Base-by-base conservation (phyloP, 2,329 filamentous ascomycete species). In the Peltaster fructicola region DNA sequence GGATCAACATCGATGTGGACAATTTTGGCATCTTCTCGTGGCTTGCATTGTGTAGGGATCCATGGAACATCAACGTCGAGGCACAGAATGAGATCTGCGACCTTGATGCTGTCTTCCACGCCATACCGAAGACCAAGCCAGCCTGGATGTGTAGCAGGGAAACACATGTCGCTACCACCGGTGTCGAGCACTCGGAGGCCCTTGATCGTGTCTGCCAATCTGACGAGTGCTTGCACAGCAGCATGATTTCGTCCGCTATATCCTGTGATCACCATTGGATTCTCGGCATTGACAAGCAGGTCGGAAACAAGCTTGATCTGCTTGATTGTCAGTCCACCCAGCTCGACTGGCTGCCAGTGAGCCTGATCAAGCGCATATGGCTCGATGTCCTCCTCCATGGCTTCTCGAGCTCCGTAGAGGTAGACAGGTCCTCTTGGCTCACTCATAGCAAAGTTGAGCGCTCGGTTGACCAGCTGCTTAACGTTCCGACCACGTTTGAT, bases 51-150 rank as follows among this genome's bases (percentile, higher is more conserved):
- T 0, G 80, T 88, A n/a, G 74, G 72, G 27, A 93, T 82, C 81
- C 82, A 93, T 0, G 84, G 84, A 0, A 92, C 81, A 43, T 93
- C 84, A 35, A 81, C 90, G 49, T 93, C 77, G 13, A 91, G 45
- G 3, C 92, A 73, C 1, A 93, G 37, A 30, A 93, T 90, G 7
- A 81, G 67, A 46, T 93, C 85, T 1, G 84, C 80, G 0, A 68
- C 68, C 30, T 61, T 65, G 44, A 92, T 78, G 20, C 62, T 59
- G 2, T 78, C 68, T 25, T 91, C 76, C 3, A 66, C 61, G 3
- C 80, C 80, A 39, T 73, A 90, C 20, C 71, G 63, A 25, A 88
- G 48, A 2, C 84, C 55, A 3, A 62, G 48, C 57, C 58, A 62
- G 5, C 48, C 57, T 3, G 54, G 68, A 38, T 82, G 75, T 26